Conservation (phyloP, 2,329 filamentous ascomycete species). For the Penicillium concentricum region DNA sequence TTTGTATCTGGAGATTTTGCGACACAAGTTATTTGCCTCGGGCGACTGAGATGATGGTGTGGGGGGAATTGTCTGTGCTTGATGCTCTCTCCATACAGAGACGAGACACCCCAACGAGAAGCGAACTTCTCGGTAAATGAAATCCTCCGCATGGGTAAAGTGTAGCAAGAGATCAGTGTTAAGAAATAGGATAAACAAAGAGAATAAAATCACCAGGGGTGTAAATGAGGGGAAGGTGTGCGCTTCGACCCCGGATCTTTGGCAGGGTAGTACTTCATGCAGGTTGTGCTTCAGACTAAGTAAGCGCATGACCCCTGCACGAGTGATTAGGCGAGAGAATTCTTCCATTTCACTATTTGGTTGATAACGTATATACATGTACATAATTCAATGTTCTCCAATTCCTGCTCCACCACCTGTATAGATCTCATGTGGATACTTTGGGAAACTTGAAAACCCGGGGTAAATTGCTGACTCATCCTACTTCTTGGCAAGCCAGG, state of each 20-base stretch:
- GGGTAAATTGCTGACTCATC: constrained; percentile 24
- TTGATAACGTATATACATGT: background rate
- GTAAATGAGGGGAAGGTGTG: constrained; percentile 18
- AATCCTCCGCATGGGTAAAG: constrained; percentile 25
- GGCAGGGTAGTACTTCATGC: constrained; percentile 17
- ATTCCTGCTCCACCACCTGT: background rate
- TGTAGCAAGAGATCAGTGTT: background rate
- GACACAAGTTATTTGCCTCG: constrained; percentile 4
- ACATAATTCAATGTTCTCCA: background rate
- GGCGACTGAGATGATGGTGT: background rate
- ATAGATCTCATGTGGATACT: constrained; percentile 2
- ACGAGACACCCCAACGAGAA: constrained; percentile 28
- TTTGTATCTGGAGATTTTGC: background rate
- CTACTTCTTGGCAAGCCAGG: background rate
- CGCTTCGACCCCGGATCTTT: constrained; percentile 16
- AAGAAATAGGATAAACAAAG: background rate
- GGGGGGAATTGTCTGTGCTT: constrained; percentile 1
- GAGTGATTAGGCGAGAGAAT: background rate
- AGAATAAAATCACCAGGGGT: background rate
- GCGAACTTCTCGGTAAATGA: constrained; percentile 28
- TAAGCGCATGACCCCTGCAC: constrained; percentile 1
- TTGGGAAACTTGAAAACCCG: constrained; percentile 11
- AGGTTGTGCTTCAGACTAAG: constrained; percentile 9
- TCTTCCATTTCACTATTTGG: background rate
- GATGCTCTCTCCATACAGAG: constrained; percentile 21